Base-by-base conservation (phyloP, 805 yeast species). In the Metschnikowia arizonensis region DNA sequence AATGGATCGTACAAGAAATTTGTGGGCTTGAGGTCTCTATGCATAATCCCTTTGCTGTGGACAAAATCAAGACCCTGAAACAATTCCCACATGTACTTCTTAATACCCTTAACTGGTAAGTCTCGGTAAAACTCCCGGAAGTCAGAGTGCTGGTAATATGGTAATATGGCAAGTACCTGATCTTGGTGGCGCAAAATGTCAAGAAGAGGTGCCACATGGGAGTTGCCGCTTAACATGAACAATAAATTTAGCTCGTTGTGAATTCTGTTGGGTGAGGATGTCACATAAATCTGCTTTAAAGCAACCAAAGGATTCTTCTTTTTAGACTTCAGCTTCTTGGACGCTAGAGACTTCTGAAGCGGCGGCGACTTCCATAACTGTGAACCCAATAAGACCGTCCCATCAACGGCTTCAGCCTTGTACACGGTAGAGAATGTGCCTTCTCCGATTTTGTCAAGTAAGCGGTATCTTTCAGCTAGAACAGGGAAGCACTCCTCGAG, bases 221-320 rank as follows among this genome's bases (percentile, higher is more conserved):
- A 72, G 50, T 83, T 81, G 0, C 87, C 87, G 6, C 83, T 74
- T 41, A 88, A 64, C 50, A 75, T 76, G 59, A 85, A 84, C 26
- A 93, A 72, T 38, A 93, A 68, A 52, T 83, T 83, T 51, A 93
- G 75, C 63, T 93, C 99, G 62, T 90, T 90, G 55, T 79, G 81
- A 35, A 93, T 91, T 64, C 99, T 77, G 50, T 81, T 83, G 0
- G 98, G 97, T 6, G 97, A 88, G 1, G 97, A 87, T 0, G 99
- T 93, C 17, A 90, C 98, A 63, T 91, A 90, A 38, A 93, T 88
- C 58, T 93, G 80, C 62, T 93, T 93, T 54, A 93, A 71, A 1
- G 99, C 99, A 46, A 93, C 98, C 42, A 72, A 62, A 36, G 72
- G 73, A 53, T 61, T 72, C 51, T 63, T 69, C 47, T 55, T 54